Base-by-base conservation (phyloP, 2,329 filamentous ascomycete genomes). In the Tricladium varicosporioides region DNA sequence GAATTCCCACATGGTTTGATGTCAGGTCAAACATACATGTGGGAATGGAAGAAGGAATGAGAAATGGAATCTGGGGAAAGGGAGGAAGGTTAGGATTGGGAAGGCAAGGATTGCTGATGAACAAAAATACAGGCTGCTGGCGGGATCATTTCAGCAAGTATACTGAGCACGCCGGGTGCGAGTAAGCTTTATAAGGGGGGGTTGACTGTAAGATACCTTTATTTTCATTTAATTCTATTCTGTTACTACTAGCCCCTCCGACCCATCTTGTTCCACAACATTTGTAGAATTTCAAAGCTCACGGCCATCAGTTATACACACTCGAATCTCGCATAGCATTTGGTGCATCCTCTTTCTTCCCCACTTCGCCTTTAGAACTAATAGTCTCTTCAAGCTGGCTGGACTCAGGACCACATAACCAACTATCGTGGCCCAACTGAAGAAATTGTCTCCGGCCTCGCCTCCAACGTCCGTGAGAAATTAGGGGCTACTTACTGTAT, bases 391-490 rank as follows among this genome's bases (percentile, higher is more conserved):
- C 33, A 15, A 71, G 83, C 79, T 0, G 83, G 84, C 48, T 87
- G 84, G 84, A 85, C 81, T 0, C 71, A 78, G 51, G 76, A 76
- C 5, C 71, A 74, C 46, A 73, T 80, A n/a, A 73, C 75, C 16
- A 65, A 63, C 53, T 87, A 87, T 71, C 71, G 70, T n/a, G 84
- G 84, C 0, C 84, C 84, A 0, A 86, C 81, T 1, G 76, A 81
- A 0, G 76, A 78, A 1, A 75, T 87, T 51, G 84, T 87, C 2
- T 71, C 74, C 1, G 79, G 77, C 0, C 66, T 87, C 7, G 84
- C 84, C 0, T 75, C 76, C 43, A 78, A 84, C 63, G 79, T 83
- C 27, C 71, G 83, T n/a, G 71, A 65, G n/a, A 80, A 76, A 46
- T 69, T 87, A 22, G 74, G 74, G 5, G 78, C 76, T 56, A 85